phyloP scores from a whole-genome alignment of 768 basidiomycete genomes.

The Fomitopsis serialis region DNA sequence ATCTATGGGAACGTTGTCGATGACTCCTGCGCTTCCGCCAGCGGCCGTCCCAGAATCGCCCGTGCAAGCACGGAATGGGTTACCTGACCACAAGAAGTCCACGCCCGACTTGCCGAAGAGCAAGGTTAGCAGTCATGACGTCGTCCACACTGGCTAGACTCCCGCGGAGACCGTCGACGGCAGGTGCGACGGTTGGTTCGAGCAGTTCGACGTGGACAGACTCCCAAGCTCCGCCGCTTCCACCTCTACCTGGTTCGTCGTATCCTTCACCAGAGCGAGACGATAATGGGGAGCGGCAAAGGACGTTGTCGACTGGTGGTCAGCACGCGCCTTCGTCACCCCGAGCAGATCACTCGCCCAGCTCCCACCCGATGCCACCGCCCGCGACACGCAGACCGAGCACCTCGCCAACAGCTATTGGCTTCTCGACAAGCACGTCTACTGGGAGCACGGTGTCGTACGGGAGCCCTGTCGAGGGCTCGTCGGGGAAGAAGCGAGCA shows the following conservation, averaged over 20 bases:
- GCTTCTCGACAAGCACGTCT: conserved; percentile 9
- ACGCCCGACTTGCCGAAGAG: conserved; percentile 13
- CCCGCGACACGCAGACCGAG: background rate
- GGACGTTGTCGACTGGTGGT: background rate
- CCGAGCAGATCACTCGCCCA: background rate
- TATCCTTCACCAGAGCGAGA: background rate
- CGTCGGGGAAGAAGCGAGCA: conserved; percentile 30
- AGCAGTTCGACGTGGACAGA: conserved; percentile 5
- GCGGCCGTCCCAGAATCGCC: background rate
- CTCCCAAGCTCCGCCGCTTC: conserved; percentile 10
- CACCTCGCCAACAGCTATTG: background rate
- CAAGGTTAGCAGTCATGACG: conserved; percentile 4
- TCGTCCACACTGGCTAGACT: conserved; percentile 11
- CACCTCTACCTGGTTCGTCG: conserved; percentile 18
- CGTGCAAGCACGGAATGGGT: background rate
- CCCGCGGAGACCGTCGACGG: conserved; percentile 34
- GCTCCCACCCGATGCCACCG: background rate
- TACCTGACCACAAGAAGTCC: conserved; percentile 19
- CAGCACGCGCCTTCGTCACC: background rate
- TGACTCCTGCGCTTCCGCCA: conserved; percentile 9
- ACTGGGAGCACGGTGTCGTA: conserved; percentile 9
- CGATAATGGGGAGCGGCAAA: background rate
- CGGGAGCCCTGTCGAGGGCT: conserved; percentile 8
- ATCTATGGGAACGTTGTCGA: background rate
- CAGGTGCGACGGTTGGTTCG: conserved; percentile 22